Evolutionary conservation across 306 rosid species (phyloP).

Genomic region (Cicer pinnatifidum): DNA sequence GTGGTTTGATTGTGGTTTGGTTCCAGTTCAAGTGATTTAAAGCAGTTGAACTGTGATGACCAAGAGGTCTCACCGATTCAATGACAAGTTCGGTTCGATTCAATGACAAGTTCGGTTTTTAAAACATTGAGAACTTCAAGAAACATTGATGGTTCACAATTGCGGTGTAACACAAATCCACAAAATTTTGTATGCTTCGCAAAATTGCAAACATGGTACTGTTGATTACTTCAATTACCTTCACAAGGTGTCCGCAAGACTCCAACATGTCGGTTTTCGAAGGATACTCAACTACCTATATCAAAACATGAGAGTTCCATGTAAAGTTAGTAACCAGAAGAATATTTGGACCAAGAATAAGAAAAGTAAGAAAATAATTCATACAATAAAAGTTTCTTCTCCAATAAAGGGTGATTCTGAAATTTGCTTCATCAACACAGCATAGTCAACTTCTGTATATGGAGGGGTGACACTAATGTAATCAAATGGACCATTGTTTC

Average conservation of each 20-base stretch:
- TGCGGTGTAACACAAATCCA: neutral
- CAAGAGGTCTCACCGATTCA: neutral
- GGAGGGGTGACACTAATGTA: constrained; percentile 98
- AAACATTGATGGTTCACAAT: constrained; percentile 2
- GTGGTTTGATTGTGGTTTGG: neutral
- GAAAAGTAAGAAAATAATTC: constrained; percentile 40
- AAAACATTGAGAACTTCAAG: neutral
- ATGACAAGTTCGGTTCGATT: neutral
- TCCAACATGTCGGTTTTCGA: constrained; percentile 82
- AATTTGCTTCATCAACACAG: constrained; percentile 72
- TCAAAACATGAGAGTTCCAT: constrained; percentile 38
- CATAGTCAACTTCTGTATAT: constrained; percentile 80
- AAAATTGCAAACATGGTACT: neutral
- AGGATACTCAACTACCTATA: constrained; percentile 90
- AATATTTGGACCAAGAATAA: constrained; percentile 31
- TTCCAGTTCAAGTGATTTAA: neutral
- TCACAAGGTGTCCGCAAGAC: constrained; percentile 76
- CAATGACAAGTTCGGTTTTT: neutral
- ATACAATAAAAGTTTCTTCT: constrained; percentile 79
- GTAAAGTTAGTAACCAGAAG: constrained; percentile 33
- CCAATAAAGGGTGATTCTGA: constrained; percentile 77
- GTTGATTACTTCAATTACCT: constrained; percentile 61
- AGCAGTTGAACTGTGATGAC: neutral
- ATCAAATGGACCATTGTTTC: constrained; percentile 70
- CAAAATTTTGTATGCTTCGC: constrained; percentile 9